Evolutionary conservation across 441 rosid species (phyloP), one percentile per base, ranked within the genome.

Genomic region (Jatropha podagrica): DNA sequence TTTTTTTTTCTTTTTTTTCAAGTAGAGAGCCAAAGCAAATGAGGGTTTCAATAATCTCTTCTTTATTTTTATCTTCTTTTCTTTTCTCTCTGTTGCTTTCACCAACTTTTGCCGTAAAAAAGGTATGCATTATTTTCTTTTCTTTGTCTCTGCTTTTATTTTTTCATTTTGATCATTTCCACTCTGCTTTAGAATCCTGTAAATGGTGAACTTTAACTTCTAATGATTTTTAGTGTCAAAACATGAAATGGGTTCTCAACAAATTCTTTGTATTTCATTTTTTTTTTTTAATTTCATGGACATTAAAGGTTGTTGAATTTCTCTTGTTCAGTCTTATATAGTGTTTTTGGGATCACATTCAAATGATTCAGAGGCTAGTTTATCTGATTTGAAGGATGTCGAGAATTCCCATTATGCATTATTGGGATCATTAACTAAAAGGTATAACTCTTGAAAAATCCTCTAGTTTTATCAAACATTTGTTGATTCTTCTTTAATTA

Each of bases 291-390:
- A 52, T 10, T 23, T 48, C 4, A 12, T 13, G 3, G 10, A 48
- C 3, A 14, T 11, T 48, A 48, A 51, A 6, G 17, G 23, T 23
- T 32, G 32, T 32, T 32, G 4, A 18, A 61, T 32, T 58, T 60
- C 27, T 64, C 4, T 41, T 18, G 48, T 37, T 44, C 71, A 90
- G 96, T 79, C 96, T 18, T 92, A 89, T 59, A 59, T 92, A 2
- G 96, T 92, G 51, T 91, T 91, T 80, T 77, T 92, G 79, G 97
- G 96, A 74, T 87, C 93, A 10, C 93, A 87, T 76, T 20, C 84
- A n/a, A 85, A 88, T 41, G 90, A 86, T 38, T 27, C 79, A 11
- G 81, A 79, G 9, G 67, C 82, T 48, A 65, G 82, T 0, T 44
- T 66, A 18, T 77, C 79, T 26, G 85, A 82, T 71, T 66, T 85